Conservation (phyloP, 306 rosid species). For the Sicyos edulis region DNA sequence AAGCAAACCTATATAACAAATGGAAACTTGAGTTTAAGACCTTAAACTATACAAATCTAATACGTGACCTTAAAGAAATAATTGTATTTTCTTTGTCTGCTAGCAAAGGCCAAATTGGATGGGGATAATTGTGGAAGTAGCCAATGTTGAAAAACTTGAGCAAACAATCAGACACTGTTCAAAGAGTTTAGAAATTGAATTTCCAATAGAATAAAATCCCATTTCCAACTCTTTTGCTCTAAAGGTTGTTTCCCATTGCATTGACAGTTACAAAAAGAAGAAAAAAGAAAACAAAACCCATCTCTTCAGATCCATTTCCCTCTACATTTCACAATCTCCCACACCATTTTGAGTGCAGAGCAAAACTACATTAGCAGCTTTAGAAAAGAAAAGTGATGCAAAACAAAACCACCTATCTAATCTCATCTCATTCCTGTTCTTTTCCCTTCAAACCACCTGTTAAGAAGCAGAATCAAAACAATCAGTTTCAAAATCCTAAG, state of each 20-base stretch:
- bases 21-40: too few relatives aligned
- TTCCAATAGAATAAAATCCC: slow-evolving; percentile 8
- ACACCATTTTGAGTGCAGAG: too few relatives aligned
- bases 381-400: too few relatives aligned
- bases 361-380: too few relatives aligned
- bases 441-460: slow-evolving; percentile 67
- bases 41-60: neutral
- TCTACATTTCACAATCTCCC: slow-evolving; percentile 24
- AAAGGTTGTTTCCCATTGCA: slow-evolving; percentile 45
- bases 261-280: slow-evolving; percentile 32
- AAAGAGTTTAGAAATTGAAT: neutral
- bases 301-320: slow-evolving; percentile 41
- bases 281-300: slow-evolving; percentile 22
- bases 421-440: slow-evolving; percentile 33
- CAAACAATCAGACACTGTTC: too few relatives aligned
- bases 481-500: neutral
- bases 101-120: neutral
- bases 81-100: neutral
- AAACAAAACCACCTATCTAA: too few relatives aligned
- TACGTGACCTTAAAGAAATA: neutral
- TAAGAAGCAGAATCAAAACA: slow-evolving; percentile 18
- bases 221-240: neutral
- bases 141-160: slow-evolving; percentile 17
- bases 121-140: neutral
- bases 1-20: too few relatives aligned